Evolutionary conservation across 2,329 filamentous ascomycete species (phyloP).

Genomic region (Teratosphaeria destructans): DNA sequence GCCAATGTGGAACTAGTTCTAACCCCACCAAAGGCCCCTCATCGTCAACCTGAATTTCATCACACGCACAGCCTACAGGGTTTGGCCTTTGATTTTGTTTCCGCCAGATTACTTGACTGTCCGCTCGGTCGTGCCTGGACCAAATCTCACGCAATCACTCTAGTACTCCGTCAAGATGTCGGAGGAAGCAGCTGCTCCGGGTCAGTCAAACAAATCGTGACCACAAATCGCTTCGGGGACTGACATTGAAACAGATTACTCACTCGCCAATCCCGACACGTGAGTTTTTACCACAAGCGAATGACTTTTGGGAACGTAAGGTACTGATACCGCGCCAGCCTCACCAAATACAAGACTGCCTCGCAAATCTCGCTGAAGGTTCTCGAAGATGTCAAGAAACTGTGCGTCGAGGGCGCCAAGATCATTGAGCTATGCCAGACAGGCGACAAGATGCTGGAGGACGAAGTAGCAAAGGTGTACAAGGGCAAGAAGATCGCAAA

Average conservation of each 20-base stretch:
- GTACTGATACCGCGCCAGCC: slow-evolving; percentile 70
- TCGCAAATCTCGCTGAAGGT: slow-evolving; percentile 93
- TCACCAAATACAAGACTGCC: slow-evolving; percentile 98
- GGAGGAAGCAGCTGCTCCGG: not conserved
- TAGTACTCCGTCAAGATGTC: not conserved
- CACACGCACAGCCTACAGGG: not conserved
- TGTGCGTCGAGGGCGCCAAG: slow-evolving; percentile 74
- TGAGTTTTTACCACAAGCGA: slow-evolving; percentile 14
- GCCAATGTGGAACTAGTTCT: not conserved
- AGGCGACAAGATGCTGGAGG: slow-evolving; percentile 88
- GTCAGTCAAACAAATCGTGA: not conserved
- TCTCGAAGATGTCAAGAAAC: slow-evolving; percentile 59
- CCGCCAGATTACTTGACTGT: not conserved
- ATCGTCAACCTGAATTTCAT: not conserved
- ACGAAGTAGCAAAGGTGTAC: slow-evolving; percentile 92
- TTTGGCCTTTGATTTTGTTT: not conserved
- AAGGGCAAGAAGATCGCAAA: slow-evolving; percentile 96
- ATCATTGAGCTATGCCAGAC: slow-evolving; percentile 90
- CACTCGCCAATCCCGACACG: slow-evolving; percentile 29
- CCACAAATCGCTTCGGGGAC: not conserved
- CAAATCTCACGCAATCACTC: not conserved
- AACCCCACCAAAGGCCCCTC: not conserved
- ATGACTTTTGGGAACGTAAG: slow-evolving; percentile 39
- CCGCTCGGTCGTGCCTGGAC: not conserved
- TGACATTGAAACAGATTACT: slow-evolving; percentile 21